These are phyloP conservation scores for Polyporus arcularius DNA, from an alignment of 768 basidiomycete species.

Conservation along the genomic window DNA sequence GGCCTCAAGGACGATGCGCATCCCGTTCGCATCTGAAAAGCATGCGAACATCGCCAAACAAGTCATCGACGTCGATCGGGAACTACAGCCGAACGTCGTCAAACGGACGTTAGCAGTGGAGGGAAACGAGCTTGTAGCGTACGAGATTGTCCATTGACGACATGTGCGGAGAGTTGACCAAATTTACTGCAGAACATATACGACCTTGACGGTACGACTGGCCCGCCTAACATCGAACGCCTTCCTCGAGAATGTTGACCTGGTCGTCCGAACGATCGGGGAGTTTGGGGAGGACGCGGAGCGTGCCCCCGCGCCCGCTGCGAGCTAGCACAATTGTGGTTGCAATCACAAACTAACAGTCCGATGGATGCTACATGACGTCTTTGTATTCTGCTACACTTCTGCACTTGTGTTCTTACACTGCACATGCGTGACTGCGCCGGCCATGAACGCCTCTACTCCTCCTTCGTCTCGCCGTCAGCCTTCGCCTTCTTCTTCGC, in stretches of 20 bases:
- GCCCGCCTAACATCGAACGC: constrained; percentile 82
- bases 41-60: constrained; percentile 84
- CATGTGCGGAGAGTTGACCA: not conserved
- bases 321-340: not conserved
- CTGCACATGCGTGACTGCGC: not conserved
- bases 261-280: constrained; percentile 79
- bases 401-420: not conserved
- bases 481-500: constrained; percentile 78
- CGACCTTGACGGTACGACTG: constrained; percentile 81
- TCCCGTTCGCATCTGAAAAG: constrained; percentile 73
- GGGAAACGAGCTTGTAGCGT: constrained; percentile 75
- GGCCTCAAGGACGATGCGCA: constrained; percentile 57
- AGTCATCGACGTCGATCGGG: constrained; percentile 84
- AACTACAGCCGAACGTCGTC: constrained; percentile 81
- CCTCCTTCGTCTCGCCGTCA: constrained; percentile 43
- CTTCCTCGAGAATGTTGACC: constrained; percentile 87
- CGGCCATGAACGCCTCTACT: not conserved
- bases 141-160: constrained; percentile 28
- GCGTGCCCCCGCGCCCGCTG: constrained; percentile 5
- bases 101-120: constrained; percentile 70
- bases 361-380: constrained; percentile 19
- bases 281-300: constrained; percentile 75
- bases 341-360: constrained; percentile 5
- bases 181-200: constrained; percentile 56
- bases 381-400: constrained; percentile 18